phyloP scores from a whole-genome alignment of 371 early-diverging fungal species.

The Apophysomyces trapeziformis region DNA sequence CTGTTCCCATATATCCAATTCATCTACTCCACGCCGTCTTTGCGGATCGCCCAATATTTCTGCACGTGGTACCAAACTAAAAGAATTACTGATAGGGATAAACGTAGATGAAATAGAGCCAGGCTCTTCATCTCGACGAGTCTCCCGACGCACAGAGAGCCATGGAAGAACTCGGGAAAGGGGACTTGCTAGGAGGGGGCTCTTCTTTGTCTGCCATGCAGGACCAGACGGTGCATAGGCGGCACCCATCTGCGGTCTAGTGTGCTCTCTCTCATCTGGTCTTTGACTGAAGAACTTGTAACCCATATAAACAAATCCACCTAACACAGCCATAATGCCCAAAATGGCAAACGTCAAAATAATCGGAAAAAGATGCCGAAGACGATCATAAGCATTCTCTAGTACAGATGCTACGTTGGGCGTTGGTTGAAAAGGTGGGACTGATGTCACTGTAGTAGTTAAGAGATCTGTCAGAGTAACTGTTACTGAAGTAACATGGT shows the following conservation, averaged over 20 bases:
- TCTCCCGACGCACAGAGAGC: conserved; percentile 17
- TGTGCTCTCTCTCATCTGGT: background rate
- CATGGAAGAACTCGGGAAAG: conserved; percentile 23
- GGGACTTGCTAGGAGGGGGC: conserved; percentile 2
- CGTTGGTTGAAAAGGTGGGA: background rate
- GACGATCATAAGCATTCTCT: conserved; percentile 1
- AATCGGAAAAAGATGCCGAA: conserved; percentile 29
- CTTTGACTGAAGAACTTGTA: conserved; percentile 29
- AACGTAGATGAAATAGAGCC: conserved; percentile 32
- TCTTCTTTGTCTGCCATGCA: conserved; percentile 1
- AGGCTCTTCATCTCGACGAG: background rate
- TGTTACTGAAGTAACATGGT: background rate
- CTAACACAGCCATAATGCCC: conserved; percentile 30
- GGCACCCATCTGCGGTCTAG: background rate
- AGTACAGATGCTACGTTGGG: background rate
- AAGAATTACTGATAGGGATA: conserved; percentile 31
- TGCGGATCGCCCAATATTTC: conserved; percentile 44
- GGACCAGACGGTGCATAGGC: background rate
- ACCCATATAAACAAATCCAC: conserved; percentile 25
- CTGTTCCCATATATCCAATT: conserved; percentile 42
- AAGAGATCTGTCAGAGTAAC: background rate
- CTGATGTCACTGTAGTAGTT: background rate
- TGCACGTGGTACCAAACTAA: conserved; percentile 42
- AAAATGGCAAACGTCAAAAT: conserved; percentile 43
- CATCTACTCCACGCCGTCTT: conserved; percentile 48